Evolutionary conservation across 257 asterid genomes (phyloP).

Genomic region (Schizonepeta tenuifolia): DNA sequence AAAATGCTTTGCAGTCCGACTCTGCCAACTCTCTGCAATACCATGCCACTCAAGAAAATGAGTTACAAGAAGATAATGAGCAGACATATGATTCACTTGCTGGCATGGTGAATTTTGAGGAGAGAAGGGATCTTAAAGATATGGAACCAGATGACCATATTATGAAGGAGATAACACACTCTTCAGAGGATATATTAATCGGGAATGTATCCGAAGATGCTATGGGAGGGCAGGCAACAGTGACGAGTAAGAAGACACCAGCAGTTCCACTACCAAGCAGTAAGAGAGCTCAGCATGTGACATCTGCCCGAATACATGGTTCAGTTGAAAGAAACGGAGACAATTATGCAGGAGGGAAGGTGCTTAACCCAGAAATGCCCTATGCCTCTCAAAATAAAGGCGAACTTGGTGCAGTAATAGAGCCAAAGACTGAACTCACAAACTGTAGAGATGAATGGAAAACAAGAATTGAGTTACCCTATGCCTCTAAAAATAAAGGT

Average conservation of each 20-base stretch:
- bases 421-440: slow-evolving; percentile 35
- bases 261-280: slow-evolving; percentile 41
- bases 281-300: slow-evolving; percentile 14
- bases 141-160: slow-evolving; percentile 10
- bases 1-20: neutral
- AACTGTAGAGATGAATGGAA: slow-evolving; percentile 48
- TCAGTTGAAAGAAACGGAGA: slow-evolving; percentile 33
- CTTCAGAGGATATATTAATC: slow-evolving; percentile 27
- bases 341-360: slow-evolving; percentile 37
- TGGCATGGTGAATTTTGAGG: slow-evolving; percentile 6
- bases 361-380: slow-evolving; percentile 35
- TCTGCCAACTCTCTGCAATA: slow-evolving; percentile 9
- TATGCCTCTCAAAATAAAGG: slow-evolving; percentile 35
- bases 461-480: slow-evolving; percentile 56
- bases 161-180: slow-evolving; percentile 8
- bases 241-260: slow-evolving; percentile 42
- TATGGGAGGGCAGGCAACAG: slow-evolving; percentile 40
- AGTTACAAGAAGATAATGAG: slow-evolving; percentile 28
- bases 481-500: neutral
- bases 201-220: slow-evolving; percentile 40
- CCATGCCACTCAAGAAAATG: slow-evolving; percentile 27
- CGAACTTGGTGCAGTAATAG: slow-evolving; percentile 26
- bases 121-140: slow-evolving; percentile 17
- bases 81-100: slow-evolving; percentile 17
- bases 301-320: slow-evolving; percentile 5